Evolutionary conservation across 2,329 filamentous ascomycete species (phyloP).

Genomic region (Salinomyces thailandicus): DNA sequence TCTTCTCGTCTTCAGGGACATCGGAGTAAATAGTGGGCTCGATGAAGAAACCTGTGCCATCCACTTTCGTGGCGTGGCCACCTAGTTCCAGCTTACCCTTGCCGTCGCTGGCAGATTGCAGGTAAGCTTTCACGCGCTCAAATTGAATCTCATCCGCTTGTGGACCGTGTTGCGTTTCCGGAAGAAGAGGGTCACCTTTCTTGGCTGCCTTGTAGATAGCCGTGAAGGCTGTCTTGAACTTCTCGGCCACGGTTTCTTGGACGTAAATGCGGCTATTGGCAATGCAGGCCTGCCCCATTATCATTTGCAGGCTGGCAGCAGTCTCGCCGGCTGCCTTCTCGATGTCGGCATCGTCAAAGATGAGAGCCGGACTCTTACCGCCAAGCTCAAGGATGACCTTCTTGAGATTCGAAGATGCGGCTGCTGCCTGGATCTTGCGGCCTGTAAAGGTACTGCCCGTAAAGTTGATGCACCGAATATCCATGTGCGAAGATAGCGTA

Average conservation of each 20-base stretch:
- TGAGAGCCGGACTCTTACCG: conserved; percentile 47
- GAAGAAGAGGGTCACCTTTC: conserved; percentile 57
- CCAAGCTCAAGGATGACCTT: conserved; percentile 50
- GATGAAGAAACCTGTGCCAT: conserved; percentile 34
- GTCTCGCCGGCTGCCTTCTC: conserved; percentile 47
- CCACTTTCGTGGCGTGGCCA: conserved; percentile 12
- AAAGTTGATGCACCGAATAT: conserved; percentile 65
- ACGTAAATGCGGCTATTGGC: conserved; percentile 50
- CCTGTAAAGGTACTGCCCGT: conserved; percentile 64
- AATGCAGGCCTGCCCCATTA: conserved; percentile 51
- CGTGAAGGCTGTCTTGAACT: conserved; percentile 52
- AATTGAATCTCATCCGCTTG: conserved; percentile 47
- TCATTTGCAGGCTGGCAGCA: conserved; percentile 43
- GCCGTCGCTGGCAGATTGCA: conserved; percentile 14
- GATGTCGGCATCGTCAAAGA: conserved; percentile 31
- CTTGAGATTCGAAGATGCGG: conserved; percentile 35
- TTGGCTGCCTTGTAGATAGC: conserved; percentile 46
- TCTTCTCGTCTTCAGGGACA: conserved; percentile 27
- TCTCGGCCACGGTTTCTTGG: conserved; percentile 43
- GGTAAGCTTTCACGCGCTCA: conserved; percentile 26
- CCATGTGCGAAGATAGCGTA: conserved; percentile 54
- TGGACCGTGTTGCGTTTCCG: conserved; percentile 60
- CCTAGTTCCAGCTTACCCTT: conserved; percentile 17
- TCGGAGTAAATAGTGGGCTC: conserved; percentile 38
- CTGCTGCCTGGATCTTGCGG: conserved; percentile 19